Evolutionary conservation across 75 land plant genomes (phyloP), one percentile per base, ranked within the genome.

Genomic region (Selaginella tamariscina): DNA sequence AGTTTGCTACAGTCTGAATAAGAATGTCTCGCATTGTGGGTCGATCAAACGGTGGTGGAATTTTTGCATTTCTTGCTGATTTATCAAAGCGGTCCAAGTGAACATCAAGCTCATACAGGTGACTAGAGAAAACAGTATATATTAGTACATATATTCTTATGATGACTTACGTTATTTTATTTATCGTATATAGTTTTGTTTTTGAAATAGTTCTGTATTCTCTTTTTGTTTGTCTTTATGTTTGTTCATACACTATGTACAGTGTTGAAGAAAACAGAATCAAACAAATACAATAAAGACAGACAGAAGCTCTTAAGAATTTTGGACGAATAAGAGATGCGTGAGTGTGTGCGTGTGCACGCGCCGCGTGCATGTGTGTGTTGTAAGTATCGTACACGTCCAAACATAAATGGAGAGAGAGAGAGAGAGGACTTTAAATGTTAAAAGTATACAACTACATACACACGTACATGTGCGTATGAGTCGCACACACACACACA

Each of bases 31-130:
- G 76, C 56, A 94, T 74, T 1, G 71, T 70, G 62, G 84, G 56
- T 30, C 80, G 79, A 67, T 78, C 73, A 33, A 87, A 90, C 2
- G 88, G 91, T 30, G 83, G 73, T 11, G 65, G 15, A 29, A 94
- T 87, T 79, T 78, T 94, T 15, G 98, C 88, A 49, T 59, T 69
- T 29, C 85, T 70, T 29, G 98, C 98, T 24, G 98, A 94, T 76
- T 81, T 77, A 21, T 89, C 78, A 28, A 94, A 77, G 18, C 98
- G 86, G 67, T 90, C 96, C 9, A 94, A 66, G 68, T 94, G 96
- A n/a, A 65, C 77, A 32, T 90, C 96, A 22, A 94, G 70, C 73
- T 94, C 98, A 82, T 94, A 94, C 8, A 94, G 71, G 60, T 80
- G 70, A 32, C 98, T 94, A 27, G 27, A 73, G 26, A 28, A 26